Evolutionary conservation across 352 stramenopile genomes (phyloP).

Genomic region (Nothophytophthora sp.): DNA sequence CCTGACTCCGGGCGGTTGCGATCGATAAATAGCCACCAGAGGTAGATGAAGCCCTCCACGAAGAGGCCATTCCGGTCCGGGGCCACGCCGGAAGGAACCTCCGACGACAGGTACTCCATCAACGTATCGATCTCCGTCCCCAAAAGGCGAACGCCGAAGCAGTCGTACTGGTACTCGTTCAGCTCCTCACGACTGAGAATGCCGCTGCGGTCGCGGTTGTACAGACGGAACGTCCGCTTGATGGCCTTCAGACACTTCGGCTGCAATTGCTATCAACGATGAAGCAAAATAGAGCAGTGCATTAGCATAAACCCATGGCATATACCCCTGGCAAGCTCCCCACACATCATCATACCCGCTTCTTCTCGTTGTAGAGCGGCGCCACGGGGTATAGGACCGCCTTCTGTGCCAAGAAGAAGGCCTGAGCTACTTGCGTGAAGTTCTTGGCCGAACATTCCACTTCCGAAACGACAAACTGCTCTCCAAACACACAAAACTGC

Average conservation of each 20-base stretch:
- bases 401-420: constrained; percentile 89
- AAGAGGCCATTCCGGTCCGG: constrained; percentile 65
- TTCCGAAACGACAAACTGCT: constrained; percentile 78
- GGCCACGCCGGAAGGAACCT: constrained; percentile 65
- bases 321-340: too few relatives aligned
- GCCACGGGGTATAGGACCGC: constrained; percentile 88
- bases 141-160: constrained; percentile 83
- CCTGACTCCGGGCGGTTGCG: constrained; percentile 87
- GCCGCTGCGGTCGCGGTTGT: constrained; percentile 80
- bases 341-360: constrained; percentile 43
- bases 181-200: constrained; percentile 85
- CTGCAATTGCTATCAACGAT: constrained; percentile 63
- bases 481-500: not conserved
- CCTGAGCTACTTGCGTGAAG: constrained; percentile 86
- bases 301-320: too few relatives aligned
- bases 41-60: constrained; percentile 79
- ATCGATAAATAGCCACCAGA: constrained; percentile 90
- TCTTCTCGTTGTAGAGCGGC: constrained; percentile 88
- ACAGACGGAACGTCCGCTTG: constrained; percentile 87
- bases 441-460: constrained; percentile 89
- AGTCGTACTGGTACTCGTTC: constrained; percentile 90
- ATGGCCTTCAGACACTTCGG: constrained; percentile 84
- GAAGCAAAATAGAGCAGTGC: too few relatives aligned
- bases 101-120: constrained; percentile 77
- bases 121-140: constrained; percentile 85